A percentile compares a stretch with the other conserved stretches of the same genome.
Conservation (phyloP, 805 yeast genomes). For the Candida tibetensis region DNA sequence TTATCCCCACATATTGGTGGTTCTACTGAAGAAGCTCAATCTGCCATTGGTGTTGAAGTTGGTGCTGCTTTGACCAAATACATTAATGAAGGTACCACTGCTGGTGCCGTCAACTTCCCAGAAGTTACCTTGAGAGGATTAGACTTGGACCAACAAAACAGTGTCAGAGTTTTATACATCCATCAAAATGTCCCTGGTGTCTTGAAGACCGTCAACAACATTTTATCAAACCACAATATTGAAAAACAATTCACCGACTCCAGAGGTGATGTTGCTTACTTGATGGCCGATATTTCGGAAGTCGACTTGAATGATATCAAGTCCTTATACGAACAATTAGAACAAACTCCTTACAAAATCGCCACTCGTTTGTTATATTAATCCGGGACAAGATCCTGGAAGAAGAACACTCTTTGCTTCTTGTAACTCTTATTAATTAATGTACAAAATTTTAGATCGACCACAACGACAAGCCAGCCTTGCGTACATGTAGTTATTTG, state of each 20-base stretch:
- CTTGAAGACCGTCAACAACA: conserved; percentile 93
- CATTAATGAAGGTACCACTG: conserved; percentile 92
- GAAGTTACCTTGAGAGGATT: conserved; percentile 89
- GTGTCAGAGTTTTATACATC: conserved; percentile 91
- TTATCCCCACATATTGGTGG: conserved; percentile 99
- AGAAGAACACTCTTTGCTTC: background rate
- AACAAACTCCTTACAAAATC: conserved; percentile 85
- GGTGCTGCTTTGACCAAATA: conserved; percentile 81
- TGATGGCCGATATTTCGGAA: conserved; percentile 94
- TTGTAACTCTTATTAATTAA: background rate
- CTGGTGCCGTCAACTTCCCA: conserved; percentile 98
- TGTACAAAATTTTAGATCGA: too few relatives aligned
- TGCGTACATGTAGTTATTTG: too few relatives aligned
- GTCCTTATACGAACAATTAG: conserved; percentile 77
- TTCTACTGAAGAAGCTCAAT: conserved; percentile 98
- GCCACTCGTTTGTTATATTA: conserved; percentile 87
- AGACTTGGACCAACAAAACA: conserved; percentile 80
- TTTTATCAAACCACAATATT: conserved; percentile 89
- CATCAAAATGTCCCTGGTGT: conserved; percentile 99
- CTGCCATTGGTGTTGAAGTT: conserved; percentile 96
- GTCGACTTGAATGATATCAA: conserved; percentile 82
- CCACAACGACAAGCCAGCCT: too few relatives aligned
- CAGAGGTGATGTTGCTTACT: conserved; percentile 90
- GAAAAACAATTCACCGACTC: conserved; percentile 99
- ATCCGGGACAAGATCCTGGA: background rate